Evolutionary conservation across 805 yeast genomes (phyloP).

Genomic region (Ogataea philodendri): DNA sequence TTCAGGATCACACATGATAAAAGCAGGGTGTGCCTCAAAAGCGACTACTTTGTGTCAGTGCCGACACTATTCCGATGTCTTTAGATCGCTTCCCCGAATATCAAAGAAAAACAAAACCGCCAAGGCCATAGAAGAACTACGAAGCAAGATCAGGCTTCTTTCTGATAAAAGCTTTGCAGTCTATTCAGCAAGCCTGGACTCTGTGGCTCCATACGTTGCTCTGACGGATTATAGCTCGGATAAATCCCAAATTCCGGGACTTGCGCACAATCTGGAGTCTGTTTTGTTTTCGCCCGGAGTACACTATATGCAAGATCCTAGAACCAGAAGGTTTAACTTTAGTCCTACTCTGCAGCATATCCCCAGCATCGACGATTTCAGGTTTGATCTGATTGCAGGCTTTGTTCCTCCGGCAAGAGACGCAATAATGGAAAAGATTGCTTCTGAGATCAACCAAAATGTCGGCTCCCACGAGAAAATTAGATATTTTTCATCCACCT

Average conservation of each 20-base stretch:
- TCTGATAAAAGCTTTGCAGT: neutral
- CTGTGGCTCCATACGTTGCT: conserved; percentile 19
- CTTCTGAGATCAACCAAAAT: conserved; percentile 34
- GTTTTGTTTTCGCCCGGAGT: conserved; percentile 81
- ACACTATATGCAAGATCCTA: conserved; percentile 73
- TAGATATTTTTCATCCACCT: conserved; percentile 73
- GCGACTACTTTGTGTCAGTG: too few species aligned
- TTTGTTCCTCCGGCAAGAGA: conserved; percentile 74
- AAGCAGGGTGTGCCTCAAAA: too few species aligned
- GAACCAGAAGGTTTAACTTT: conserved; percentile 73
- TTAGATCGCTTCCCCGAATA: too few species aligned
- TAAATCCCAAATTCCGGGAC: conserved; percentile 42
- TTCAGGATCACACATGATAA: too few species aligned
- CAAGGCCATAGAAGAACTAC: too few species aligned
- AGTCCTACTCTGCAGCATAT: conserved; percentile 56
- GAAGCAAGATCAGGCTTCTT: too few species aligned
- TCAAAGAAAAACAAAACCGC: too few species aligned
- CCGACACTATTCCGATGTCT: too few species aligned
- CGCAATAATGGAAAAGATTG: conserved; percentile 44
- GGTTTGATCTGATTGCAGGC: conserved; percentile 50
- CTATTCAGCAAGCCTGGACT: neutral
- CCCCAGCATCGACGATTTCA: conserved; percentile 62
- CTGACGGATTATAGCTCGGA: conserved; percentile 17
- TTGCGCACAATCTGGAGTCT: conserved; percentile 66
- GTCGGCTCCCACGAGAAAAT: conserved; percentile 15